Conservation (phyloP, 352 stramenopile species). For the Phytophthora quininea region DNA sequence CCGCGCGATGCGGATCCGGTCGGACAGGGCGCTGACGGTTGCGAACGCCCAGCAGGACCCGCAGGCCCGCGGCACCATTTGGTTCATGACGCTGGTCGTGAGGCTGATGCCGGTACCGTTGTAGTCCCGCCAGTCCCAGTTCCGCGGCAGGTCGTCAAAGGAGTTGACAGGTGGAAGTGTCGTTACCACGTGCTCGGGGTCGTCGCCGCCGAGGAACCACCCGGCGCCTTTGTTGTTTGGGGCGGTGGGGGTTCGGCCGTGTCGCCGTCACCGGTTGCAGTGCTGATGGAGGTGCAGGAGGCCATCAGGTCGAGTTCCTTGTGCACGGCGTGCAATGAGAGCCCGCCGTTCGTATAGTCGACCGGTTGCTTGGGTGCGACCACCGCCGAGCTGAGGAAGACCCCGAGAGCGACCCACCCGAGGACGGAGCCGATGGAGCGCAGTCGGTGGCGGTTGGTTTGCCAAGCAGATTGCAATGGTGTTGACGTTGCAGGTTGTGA, state of each 20-base stretch:
- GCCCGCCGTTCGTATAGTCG: conserved; percentile 48
- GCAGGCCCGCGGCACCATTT: conserved; percentile 79
- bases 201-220: conserved; percentile 71
- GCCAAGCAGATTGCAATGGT: conserved; percentile 13
- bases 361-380: conserved; percentile 24
- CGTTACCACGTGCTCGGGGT: conserved; percentile 61
- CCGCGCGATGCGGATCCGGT: conserved; percentile 75
- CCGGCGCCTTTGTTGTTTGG: conserved; percentile 44
- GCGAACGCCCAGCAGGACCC: conserved; percentile 84
- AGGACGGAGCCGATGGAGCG: conserved; percentile 48
- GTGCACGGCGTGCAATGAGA: conserved; percentile 55
- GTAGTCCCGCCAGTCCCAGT: conserved; percentile 85
- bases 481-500: conserved; percentile 19
- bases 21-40: conserved; percentile 73
- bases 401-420: conserved; percentile 58
- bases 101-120: conserved; percentile 80
- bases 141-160: conserved; percentile 60
- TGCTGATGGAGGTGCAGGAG: conserved; percentile 35
- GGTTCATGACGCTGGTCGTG: conserved; percentile 77
- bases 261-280: conserved; percentile 15
- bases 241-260: conserved; percentile 9
- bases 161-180: conserved; percentile 50
- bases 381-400: conserved; percentile 46
- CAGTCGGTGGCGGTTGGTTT: conserved; percentile 42
- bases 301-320: conserved; percentile 62